phyloP scores from a whole-genome alignment of 2,329 filamentous ascomycete genomes.

The Mollisia scopiformis region DNA sequence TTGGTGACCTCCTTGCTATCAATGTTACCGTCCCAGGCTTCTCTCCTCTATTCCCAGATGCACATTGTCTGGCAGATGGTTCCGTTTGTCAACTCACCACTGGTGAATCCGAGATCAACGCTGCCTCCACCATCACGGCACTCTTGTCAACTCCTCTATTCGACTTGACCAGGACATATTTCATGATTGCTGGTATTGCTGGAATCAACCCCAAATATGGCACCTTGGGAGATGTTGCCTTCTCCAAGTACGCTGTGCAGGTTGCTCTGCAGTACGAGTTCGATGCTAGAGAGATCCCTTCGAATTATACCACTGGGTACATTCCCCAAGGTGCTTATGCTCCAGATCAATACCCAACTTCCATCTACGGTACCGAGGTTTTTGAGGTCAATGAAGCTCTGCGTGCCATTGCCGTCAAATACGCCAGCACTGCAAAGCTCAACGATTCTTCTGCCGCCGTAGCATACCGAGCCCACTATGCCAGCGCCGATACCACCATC shows the following conservation, averaged over 20 bases:
- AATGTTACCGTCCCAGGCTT: conserved; percentile 64
- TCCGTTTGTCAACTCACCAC: conserved; percentile 70
- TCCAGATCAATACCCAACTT: conserved; percentile 59
- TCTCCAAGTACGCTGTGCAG: conserved; percentile 72
- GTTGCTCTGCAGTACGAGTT: conserved; percentile 78
- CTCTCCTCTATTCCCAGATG: conserved; percentile 65
- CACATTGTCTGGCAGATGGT: conserved; percentile 64
- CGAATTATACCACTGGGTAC: conserved; percentile 69
- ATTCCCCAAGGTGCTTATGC: conserved; percentile 61
- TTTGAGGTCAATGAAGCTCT: conserved; percentile 66
- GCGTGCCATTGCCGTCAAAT: conserved; percentile 52
- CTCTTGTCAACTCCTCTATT: conserved; percentile 65
- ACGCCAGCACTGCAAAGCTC: conserved; percentile 55
- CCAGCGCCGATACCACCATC: conserved; percentile 46
- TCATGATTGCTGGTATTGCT: conserved; percentile 72
- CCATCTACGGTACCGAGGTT: conserved; percentile 70
- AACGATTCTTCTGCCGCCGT: conserved; percentile 52
- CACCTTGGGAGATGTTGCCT: conserved; percentile 67
- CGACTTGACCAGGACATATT: conserved; percentile 69
- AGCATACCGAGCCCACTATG: conserved; percentile 59
- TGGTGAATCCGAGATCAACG: conserved; percentile 75
- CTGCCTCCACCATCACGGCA: conserved; percentile 66
- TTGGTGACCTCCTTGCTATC: conserved; percentile 58
- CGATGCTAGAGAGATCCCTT: conserved; percentile 68
- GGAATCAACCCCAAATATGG: conserved; percentile 72